Conservation (phyloP, 345 rosid species). For the Gossypium arboreum region DNA sequence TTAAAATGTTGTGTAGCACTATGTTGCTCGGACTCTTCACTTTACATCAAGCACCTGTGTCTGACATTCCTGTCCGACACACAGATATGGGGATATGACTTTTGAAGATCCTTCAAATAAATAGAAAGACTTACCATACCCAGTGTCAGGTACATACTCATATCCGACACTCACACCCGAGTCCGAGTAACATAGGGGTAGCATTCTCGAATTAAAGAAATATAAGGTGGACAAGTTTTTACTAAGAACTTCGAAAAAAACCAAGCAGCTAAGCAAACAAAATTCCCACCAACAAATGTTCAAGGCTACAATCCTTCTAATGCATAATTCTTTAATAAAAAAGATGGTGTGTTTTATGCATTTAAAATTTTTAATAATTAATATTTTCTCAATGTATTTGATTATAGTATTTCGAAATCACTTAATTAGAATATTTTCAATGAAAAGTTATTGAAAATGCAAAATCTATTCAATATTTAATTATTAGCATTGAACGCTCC, state of each 20-base stretch:
- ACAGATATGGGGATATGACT: too few species aligned
- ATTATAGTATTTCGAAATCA: background rate
- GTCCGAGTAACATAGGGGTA: too few species aligned
- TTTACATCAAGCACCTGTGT: too few species aligned
- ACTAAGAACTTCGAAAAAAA: background rate
- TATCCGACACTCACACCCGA: too few species aligned
- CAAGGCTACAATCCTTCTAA: background rate
- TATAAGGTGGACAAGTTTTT: background rate
- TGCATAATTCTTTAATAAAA: background rate
- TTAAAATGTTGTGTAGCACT: background rate
- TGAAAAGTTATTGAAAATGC: background rate
- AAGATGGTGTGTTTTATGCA: background rate
- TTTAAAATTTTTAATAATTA: background rate
- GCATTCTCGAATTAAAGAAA: constrained; percentile 5
- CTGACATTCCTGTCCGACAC: too few species aligned
- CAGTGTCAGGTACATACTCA: too few species aligned
- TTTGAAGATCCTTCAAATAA: too few species aligned
- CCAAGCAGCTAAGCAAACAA: background rate
- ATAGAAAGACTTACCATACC: too few species aligned
- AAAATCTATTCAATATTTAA: background rate
- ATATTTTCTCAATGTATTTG: background rate
- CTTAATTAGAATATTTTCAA: background rate
- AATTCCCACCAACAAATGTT: background rate
- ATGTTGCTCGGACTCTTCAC: too few species aligned
- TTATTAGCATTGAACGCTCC: background rate